Evolutionary conservation across 2,329 filamentous ascomycete genomes (phyloP).

Genomic region (Fusarium nematophilum): DNA sequence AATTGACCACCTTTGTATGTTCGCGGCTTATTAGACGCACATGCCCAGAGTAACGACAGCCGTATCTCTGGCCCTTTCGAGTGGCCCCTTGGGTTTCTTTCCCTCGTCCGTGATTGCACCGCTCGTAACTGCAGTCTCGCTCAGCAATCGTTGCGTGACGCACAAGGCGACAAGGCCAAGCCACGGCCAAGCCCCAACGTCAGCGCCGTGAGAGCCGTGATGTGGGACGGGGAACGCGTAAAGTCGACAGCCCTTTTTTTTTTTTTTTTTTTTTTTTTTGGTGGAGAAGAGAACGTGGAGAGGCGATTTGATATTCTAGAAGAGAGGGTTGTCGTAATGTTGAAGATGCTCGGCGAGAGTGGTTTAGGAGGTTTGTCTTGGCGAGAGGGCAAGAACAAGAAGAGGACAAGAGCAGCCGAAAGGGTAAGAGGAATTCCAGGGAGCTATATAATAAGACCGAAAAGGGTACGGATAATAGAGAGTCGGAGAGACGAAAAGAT

Average conservation of each 20-base stretch:
- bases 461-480: conserved; percentile 9
- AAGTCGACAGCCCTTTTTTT: conserved; percentile 5
- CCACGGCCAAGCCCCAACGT: conserved; percentile 38
- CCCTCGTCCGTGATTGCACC: conserved; percentile 1
- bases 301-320: conserved; percentile 5
- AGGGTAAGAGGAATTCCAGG: conserved; percentile 1
- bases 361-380: neutral
- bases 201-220: conserved; percentile 33
- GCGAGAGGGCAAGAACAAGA: neutral
- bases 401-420: neutral
- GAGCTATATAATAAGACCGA: conserved; percentile 4
- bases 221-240: conserved; percentile 29
- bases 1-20: no score
- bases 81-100: no score
- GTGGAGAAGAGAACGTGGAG: conserved; percentile 19
- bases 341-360: no score
- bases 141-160: conserved; percentile 10
- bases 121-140: neutral
- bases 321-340: no score
- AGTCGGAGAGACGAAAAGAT: no score
- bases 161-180: conserved; percentile 22
- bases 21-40: neutral
- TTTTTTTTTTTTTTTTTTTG: no score
- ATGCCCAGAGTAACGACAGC: neutral
- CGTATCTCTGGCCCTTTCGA: no score